A percentile compares a stretch with the other conserved stretches of the same genome.
Evolutionary conservation across 805 yeast genomes (phyloP).

Genomic region (Wickerhamiella musiphila): DNA sequence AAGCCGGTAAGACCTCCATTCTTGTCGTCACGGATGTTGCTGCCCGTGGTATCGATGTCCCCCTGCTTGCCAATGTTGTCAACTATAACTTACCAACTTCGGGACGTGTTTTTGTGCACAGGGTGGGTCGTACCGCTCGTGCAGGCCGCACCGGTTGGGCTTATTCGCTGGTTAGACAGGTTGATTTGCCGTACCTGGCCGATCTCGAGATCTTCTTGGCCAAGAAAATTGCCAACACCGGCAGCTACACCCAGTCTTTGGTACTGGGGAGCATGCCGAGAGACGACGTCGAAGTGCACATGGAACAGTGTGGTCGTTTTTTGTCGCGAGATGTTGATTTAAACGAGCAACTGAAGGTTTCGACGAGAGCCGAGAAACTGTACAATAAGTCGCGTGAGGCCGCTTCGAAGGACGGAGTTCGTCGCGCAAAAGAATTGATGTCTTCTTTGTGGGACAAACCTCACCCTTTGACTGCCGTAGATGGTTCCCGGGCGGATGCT

Average conservation of each 20-base stretch:
- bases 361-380: slow-evolving; percentile 73
- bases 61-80: slow-evolving; percentile 84
- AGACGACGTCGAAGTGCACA: slow-evolving; percentile 43
- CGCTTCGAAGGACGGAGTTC: slow-evolving; percentile 74
- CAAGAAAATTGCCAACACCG: slow-evolving; percentile 42
- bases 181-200: slow-evolving; percentile 74
- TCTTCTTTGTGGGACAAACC: slow-evolving; percentile 61
- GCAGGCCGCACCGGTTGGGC: slow-evolving; percentile 99
- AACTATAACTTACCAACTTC: slow-evolving; percentile 83
- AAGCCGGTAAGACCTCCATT: slow-evolving; percentile 69
- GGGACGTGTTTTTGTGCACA: slow-evolving; percentile 84
- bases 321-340: slow-evolving; percentile 53
- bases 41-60: slow-evolving; percentile 98
- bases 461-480: slow-evolving; percentile 40
- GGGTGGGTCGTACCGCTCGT: slow-evolving; percentile 99
- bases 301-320: slow-evolving; percentile 52
- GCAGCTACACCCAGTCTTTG: slow-evolving; percentile 53
- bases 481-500: slow-evolving; percentile 24
- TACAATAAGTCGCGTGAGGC: slow-evolving; percentile 72
- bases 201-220: slow-evolving; percentile 87
- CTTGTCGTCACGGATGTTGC: slow-evolving; percentile 86
- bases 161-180: slow-evolving; percentile 67
- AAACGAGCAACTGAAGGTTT: slow-evolving; percentile 44
- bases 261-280: slow-evolving; percentile 78
- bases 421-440: slow-evolving; percentile 64